These are phyloP conservation scores for Alloteropsis angusta DNA, from an alignment of 202 grass and related monocot species.

Conservation along the genomic window DNA sequence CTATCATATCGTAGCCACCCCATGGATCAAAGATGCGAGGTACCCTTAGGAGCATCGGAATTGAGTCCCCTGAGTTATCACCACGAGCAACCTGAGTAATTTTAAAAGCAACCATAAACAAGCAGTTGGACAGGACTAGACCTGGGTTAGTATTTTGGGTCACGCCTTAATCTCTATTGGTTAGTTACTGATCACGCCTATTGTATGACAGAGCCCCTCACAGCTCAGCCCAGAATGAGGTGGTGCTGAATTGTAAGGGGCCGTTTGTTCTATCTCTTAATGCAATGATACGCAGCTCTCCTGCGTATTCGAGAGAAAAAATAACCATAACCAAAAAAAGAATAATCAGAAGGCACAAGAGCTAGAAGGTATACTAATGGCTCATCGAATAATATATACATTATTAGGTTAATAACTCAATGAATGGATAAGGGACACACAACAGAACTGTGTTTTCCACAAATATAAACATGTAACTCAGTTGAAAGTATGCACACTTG, in stretches of 20 bases:
- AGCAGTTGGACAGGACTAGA: too few species aligned
- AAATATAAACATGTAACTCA: neutral
- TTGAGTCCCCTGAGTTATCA: constrained; percentile 59
- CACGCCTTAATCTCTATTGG: too few species aligned
- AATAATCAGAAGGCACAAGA: neutral
- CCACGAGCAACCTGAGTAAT: constrained; percentile 75
- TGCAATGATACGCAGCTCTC: too few species aligned
- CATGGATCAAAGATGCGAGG: constrained; percentile 97
- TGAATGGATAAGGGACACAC: neutral
- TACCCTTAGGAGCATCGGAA: constrained; percentile 88
- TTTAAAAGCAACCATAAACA: constrained; percentile 1
- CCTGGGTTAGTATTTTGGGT: too few species aligned
- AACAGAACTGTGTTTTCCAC: neutral
- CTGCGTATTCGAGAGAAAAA: too few species aligned
- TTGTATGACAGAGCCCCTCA: too few species aligned
- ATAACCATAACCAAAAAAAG: too few species aligned
- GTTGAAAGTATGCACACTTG: neutral
- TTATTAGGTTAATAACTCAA: constrained; percentile 3
- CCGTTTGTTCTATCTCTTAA: too few species aligned
- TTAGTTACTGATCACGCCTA: too few species aligned
- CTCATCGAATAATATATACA: neutral
- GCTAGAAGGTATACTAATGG: neutral
- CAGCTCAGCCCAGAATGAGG: too few species aligned
- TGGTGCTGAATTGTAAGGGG: too few species aligned
- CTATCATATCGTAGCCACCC: constrained; percentile 98